These are phyloP conservation scores for Sporothrix protearum DNA, from an alignment of 2,329 filamentous ascomycete species.

Conservation along the genomic window DNA sequence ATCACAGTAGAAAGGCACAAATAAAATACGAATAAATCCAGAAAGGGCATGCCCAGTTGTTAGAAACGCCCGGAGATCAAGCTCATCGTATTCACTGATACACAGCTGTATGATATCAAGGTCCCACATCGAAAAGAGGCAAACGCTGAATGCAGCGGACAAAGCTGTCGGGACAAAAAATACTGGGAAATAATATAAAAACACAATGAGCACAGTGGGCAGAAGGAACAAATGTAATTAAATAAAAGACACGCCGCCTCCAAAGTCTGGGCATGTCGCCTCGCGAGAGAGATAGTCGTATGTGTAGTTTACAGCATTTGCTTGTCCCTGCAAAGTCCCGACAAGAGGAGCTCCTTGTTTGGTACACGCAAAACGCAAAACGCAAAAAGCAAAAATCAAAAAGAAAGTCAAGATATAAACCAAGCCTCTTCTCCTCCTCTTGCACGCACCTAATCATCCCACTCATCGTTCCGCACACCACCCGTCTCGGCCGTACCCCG, in stretches of 20 bases:
- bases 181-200: not conserved
- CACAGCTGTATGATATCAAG: too few species aligned
- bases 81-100: too few species aligned
- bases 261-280: not conserved
- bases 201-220: not conserved
- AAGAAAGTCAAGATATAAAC: too few species aligned
- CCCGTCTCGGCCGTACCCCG: not conserved
- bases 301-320: not conserved
- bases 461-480: slow-evolving; percentile 31
- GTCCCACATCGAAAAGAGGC: not conserved
- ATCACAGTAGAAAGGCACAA: not conserved
- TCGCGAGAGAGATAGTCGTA: not conserved
- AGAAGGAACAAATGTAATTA: not conserved
- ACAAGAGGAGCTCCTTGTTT: not conserved
- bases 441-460: slow-evolving; percentile 26
- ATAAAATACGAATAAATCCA: not conserved
- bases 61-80: too few species aligned
- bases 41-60: too few species aligned
- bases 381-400: not conserved
- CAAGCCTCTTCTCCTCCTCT: not conserved
- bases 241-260: not conserved
- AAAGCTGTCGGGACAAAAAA: not conserved
- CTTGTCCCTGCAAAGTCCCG: not conserved
- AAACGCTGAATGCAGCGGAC: not conserved
- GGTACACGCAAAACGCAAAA: not conserved